phyloP scores from a whole-genome alignment of 75 land plant genomes.

The Sequoiadendron giganteum region DNA sequence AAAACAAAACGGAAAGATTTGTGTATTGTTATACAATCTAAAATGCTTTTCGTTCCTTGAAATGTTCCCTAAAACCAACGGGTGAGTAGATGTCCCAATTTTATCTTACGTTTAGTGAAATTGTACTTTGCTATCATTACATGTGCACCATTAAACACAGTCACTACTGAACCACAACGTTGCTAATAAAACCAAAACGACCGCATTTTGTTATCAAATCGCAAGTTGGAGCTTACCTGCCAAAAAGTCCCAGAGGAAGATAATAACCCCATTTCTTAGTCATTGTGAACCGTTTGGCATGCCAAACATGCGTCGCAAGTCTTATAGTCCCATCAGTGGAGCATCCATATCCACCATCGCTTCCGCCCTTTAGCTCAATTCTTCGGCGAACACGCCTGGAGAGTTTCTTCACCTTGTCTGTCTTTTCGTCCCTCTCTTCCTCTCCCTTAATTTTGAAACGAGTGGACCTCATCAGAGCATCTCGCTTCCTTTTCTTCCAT shows the following conservation, averaged over 20 bases:
- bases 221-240: conserved; percentile 48
- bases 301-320: conserved; percentile 92
- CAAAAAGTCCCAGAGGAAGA: conserved; percentile 74
- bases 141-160: not conserved
- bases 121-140: not conserved
- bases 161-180: not conserved
- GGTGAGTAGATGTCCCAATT: not conserved
- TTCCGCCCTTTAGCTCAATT: conserved; percentile 55
- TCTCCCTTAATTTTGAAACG: conserved; percentile 5
- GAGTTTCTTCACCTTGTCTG: conserved; percentile 16
- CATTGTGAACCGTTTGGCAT: conserved; percentile 90
- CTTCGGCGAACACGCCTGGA: conserved; percentile 62
- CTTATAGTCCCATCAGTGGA: conserved; percentile 78
- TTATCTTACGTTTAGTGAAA: not conserved
- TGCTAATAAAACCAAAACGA: not conserved
- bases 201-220: not conserved
- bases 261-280: conserved; percentile 76
- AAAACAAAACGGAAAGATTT: not conserved
- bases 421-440: conserved; percentile 2
- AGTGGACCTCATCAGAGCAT: not conserved
- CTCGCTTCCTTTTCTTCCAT: conserved; percentile 17
- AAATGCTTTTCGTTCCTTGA: not conserved
- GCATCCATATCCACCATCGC: conserved; percentile 31
- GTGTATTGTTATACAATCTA: not conserved
- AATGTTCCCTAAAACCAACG: not conserved